phyloP scores from a whole-genome alignment of 2,329 filamentous ascomycete genomes.

The Neophaeococcomyces aloes region DNA sequence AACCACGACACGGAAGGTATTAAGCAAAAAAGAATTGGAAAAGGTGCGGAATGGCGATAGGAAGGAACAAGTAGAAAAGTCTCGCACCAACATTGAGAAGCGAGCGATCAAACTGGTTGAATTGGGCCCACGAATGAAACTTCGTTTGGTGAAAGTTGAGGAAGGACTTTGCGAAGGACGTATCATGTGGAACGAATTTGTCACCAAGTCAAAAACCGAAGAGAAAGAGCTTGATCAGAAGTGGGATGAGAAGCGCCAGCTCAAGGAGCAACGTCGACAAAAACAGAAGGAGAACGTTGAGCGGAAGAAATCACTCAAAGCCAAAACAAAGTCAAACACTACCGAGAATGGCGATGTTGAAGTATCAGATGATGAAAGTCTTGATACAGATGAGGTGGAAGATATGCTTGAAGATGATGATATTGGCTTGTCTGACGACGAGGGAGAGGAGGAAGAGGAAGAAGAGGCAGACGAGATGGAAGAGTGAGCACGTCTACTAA shows the following conservation, averaged over 20 bases:
- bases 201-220: constrained; percentile 73
- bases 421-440: constrained; percentile 9
- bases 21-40: constrained; percentile 41
- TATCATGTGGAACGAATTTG: constrained; percentile 95
- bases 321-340: constrained; percentile 33
- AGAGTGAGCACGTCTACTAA: constrained; percentile 23
- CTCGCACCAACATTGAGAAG: constrained; percentile 54
- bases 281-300: constrained; percentile 86
- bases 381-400: constrained; percentile 38
- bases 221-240: constrained; percentile 66
- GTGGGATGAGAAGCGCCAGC: constrained; percentile 66
- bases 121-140: constrained; percentile 76
- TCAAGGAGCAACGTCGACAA: constrained; percentile 72
- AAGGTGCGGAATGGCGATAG: constrained; percentile 31
- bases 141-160: constrained; percentile 90
- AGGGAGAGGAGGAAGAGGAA: constrained; percentile 15
- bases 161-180: constrained; percentile 84
- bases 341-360: constrained; percentile 37
- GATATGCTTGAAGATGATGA: constrained; percentile 22
- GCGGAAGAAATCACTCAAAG: constrained; percentile 61
- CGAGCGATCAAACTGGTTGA: constrained; percentile 86
- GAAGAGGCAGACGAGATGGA: constrained; percentile 30
- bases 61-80: constrained; percentile 28
- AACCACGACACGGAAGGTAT: constrained; percentile 43
- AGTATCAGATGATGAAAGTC: constrained; percentile 44